These are phyloP conservation scores for Trichoderma lentiforme DNA, from an alignment of 2,329 filamentous ascomycete species.

Conservation along the genomic window DNA sequence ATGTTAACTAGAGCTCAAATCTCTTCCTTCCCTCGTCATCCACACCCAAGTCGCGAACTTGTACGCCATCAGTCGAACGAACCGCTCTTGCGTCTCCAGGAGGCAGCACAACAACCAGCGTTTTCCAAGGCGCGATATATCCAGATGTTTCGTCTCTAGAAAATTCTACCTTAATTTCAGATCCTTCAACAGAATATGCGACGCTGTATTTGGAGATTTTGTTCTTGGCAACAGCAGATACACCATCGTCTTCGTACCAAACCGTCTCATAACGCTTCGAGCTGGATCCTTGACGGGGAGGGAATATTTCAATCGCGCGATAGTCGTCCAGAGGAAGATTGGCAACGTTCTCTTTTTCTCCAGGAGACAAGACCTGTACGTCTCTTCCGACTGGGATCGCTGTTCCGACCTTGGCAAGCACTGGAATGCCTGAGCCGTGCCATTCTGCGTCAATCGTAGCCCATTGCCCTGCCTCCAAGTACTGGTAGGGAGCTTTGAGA, in stretches of 20 bases:
- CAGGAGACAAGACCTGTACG: slow-evolving; percentile 35
- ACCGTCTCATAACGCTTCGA: slow-evolving; percentile 28
- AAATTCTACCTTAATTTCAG: slow-evolving; percentile 29
- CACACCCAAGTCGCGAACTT: slow-evolving; percentile 18
- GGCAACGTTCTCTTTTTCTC: slow-evolving; percentile 38
- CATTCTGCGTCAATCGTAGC: slow-evolving; percentile 40
- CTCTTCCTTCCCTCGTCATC: slow-evolving; percentile 25
- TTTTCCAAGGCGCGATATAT: slow-evolving; percentile 35
- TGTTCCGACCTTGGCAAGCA: slow-evolving; percentile 39
- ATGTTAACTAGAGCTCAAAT: slow-evolving; percentile 21
- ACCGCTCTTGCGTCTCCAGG: slow-evolving; percentile 29
- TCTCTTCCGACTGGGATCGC: slow-evolving; percentile 39
- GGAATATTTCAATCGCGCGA: slow-evolving; percentile 43
- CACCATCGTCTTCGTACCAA: slow-evolving; percentile 41
- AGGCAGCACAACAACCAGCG: slow-evolving; percentile 31
- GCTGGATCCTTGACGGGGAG: slow-evolving; percentile 26
- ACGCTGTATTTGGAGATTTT: slow-evolving; percentile 34
- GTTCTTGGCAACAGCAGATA: slow-evolving; percentile 31
- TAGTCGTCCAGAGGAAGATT: slow-evolving; percentile 40
- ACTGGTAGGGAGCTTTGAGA: slow-evolving; percentile 57
- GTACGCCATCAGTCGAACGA: slow-evolving; percentile 7
- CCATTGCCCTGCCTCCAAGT: slow-evolving; percentile 46
- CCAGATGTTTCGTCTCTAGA: slow-evolving; percentile 31
- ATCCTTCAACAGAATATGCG: slow-evolving; percentile 24
- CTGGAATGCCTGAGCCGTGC: slow-evolving; percentile 40